Base-by-base conservation (phyloP, 2,329 filamentous ascomycete species). In the Xylaria sp. region DNA sequence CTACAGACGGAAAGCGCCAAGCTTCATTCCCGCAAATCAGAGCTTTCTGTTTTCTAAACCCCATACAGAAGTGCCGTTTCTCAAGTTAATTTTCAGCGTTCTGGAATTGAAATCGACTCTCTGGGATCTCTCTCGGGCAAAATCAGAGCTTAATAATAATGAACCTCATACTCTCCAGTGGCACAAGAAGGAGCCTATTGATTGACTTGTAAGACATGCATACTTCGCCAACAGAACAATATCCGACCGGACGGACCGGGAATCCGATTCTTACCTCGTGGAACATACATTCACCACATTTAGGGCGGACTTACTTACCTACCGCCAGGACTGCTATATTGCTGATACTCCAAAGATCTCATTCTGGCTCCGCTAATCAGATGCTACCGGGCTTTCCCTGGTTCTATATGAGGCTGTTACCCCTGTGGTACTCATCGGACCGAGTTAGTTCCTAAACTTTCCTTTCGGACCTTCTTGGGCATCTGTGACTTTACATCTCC, bases 391-490 rank as follows among this genome's bases (percentile, higher is more conserved):
- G 28, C 46, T 39, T 13, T 57, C 44, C 48, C 55, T 46, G 32
- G 48, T 28, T 32, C 34, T 56, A 51, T n/a, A 34, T 48, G 34
- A 32, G 32, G 34, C 41, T 20, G 44, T 23, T 25, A 58, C 41
- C 52, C 52, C 25, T 55, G 61, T 50, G 6, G 55, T 28, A 9
- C 51, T 7, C 58, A 28, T 70, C 65, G 70, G 70, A 41, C 68
- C 70, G 70, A 70, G 65, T 59, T 54, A n/a, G 32, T 63, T 66
- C 68, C 59, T 61, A 44, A 50, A 61, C 50, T 64, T 65, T 64
- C 68, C 56, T 66, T 72, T 70, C 68, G 70, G 70, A 70, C 66
- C 68, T 68, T 64, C 59, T 66, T 66, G 37, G 65, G 68, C 59
- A 66, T 56, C 51, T 51, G 44, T 32, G 25, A 59, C 32, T 51